phyloP scores from a whole-genome alignment of 495 filamentous ascomycete species.

The Daldinia vernicosa region DNA sequence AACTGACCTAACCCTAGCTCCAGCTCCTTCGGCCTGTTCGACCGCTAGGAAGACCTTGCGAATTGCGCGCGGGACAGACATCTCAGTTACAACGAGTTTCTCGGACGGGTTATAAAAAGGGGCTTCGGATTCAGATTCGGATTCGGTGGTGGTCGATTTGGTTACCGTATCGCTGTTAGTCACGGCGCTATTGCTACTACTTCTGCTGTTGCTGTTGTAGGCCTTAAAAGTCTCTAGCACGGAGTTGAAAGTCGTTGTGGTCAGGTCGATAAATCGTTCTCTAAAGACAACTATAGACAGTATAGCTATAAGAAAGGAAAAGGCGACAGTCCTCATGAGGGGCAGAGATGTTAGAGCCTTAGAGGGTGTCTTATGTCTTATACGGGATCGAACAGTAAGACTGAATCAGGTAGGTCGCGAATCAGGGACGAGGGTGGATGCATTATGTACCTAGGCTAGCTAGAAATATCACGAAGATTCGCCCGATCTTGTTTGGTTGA shows the following conservation, averaged over 20 bases:
- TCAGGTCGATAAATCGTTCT: conserved; percentile 43
- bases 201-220: conserved; percentile 12
- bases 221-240: conserved; percentile 35
- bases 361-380: conserved; percentile 22
- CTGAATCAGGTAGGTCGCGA: conserved; percentile 33
- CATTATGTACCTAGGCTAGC: conserved; percentile 34
- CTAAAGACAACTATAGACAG: conserved; percentile 48
- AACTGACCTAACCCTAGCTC: conserved; percentile 2
- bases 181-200: conserved; percentile 8
- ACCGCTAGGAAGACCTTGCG: conserved; percentile 82
- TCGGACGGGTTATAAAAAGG: conserved; percentile 43
- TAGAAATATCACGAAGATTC: conserved; percentile 41
- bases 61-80: conserved; percentile 78
- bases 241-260: conserved; percentile 32
- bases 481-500: conserved; percentile 11
- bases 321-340: conserved; percentile 47
- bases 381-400: conserved; percentile 33
- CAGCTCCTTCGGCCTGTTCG: conserved; percentile 67
- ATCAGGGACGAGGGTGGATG: conserved; percentile 36
- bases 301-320: conserved; percentile 51
- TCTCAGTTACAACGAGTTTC: conserved; percentile 53
- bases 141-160: conserved; percentile 22
- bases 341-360: conserved; percentile 10
- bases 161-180: conserved; percentile 16
- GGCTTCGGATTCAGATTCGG: conserved; percentile 26